phyloP scores from a whole-genome alignment of 2,329 filamentous ascomycete genomes.

The Aspergillus floridensis region DNA sequence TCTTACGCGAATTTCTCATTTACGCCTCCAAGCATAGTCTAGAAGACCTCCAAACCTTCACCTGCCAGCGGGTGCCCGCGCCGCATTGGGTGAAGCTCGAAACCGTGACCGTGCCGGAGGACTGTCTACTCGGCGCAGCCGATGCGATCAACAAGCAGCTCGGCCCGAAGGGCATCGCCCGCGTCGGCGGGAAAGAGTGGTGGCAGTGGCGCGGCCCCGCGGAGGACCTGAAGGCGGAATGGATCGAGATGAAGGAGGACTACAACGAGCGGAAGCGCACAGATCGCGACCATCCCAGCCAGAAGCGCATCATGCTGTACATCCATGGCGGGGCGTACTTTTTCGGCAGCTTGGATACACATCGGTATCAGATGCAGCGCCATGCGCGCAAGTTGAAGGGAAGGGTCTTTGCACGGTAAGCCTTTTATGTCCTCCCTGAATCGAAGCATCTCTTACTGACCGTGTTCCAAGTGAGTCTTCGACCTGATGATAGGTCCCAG shows the following conservation, averaged over 20 bases:
- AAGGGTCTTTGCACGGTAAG: conserved; percentile 71
- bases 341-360: conserved; percentile 93
- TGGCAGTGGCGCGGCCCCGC: conserved; percentile 78
- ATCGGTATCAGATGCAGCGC: conserved; percentile 96
- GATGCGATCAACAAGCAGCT: conserved; percentile 68
- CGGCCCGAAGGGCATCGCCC: conserved; percentile 69
- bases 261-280: conserved; percentile 67
- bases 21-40: conserved; percentile 87
- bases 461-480: conserved; percentile 20
- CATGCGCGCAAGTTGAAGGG: conserved; percentile 93
- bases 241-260: conserved; percentile 92
- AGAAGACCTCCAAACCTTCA: conserved; percentile 90
- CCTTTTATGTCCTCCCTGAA: neutral
- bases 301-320: conserved; percentile 83
- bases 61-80: conserved; percentile 83
- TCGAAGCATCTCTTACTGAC: conserved; percentile 16
- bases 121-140: conserved; percentile 66
- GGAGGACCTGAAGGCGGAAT: conserved; percentile 73
- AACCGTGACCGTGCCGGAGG: conserved; percentile 61
- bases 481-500: neutral
- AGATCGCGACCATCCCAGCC: conserved; percentile 44
- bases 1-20: conserved; percentile 80
- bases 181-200: conserved; percentile 79
- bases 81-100: conserved; percentile 85
- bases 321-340: conserved; percentile 93